Base-by-base conservation (phyloP, 768 basidiomycete species). In the Asterophora parasitica region DNA sequence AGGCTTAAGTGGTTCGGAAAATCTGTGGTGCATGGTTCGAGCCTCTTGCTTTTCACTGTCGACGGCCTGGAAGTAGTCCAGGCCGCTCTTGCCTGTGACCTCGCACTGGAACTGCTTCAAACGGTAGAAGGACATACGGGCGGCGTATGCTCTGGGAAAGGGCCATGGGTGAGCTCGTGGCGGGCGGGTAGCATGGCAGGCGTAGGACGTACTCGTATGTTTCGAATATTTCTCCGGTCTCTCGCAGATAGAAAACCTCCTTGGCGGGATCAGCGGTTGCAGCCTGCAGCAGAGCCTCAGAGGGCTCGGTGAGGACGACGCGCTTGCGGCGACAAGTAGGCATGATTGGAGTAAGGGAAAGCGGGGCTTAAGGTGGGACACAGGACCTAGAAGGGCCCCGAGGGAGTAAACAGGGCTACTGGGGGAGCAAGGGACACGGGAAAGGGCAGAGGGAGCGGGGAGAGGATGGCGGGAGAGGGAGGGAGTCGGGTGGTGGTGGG, bases 191-290 rank as follows among this genome's bases (percentile, higher is more conserved):
- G 46, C 58, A 54, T 57, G 61, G 58, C 40, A 54, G 50, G 53
- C 55, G 52, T 52, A 56, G 47, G 46, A 77, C 89, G 63, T 62
- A 96, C 94, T 96, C 93, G 64, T 96, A 98, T 62, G 84, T 84
- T 55, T 92, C 85, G 65, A 98, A 98, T 68, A 98, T 89, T 79
- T 98, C 95, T 61, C 94, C 95, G 3, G 95, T 98, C 67, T 92
- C 84, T 54, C 83, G 74, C 62, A 98, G 85, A 74, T 89, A 94
- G 72, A 83, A 98, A 66, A 97, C 93, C 56, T 84, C 82, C 62
- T 72, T 80, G 66, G 74, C 71, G 30, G 81, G 82, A 72, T 83
- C 79, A 35, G 78, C 67, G 65, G 80, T 75, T 60, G 75, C 74
- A 50, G 79, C 77, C 53, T 79, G 76, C 53, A 88, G 74, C 62